phyloP scores from a whole-genome alignment of 2,329 filamentous ascomycete genomes.

The Diplocarpon mali region DNA sequence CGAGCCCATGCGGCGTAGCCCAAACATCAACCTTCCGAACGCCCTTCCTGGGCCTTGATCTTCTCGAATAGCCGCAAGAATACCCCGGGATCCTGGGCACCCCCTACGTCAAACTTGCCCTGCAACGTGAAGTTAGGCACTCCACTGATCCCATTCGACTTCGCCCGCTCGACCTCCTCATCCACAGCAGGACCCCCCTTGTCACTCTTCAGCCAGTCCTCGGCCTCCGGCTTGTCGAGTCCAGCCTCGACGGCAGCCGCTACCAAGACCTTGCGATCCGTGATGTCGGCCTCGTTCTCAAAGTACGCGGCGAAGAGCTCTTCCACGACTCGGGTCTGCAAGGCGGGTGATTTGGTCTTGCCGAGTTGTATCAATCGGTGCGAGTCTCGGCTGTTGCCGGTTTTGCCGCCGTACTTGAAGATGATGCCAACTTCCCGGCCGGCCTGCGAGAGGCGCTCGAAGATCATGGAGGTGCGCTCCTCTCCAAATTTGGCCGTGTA shows the following conservation, averaged over 20 bases:
- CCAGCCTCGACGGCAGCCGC: constrained; percentile 43
- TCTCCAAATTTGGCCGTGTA: constrained; percentile 55
- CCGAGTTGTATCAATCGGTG: constrained; percentile 67
- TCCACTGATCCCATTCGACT: constrained; percentile 43
- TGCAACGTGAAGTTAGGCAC: constrained; percentile 72
- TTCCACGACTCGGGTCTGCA: constrained; percentile 49
- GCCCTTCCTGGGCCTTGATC: constrained; percentile 30
- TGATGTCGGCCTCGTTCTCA: constrained; percentile 53
- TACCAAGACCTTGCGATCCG: constrained; percentile 40
- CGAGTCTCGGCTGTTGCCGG: constrained; percentile 68
- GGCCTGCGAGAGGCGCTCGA: constrained; percentile 42
- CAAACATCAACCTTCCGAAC: constrained; percentile 11
- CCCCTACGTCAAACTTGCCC: constrained; percentile 52
- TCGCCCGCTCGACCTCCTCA: constrained; percentile 26
- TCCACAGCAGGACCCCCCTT: constrained; percentile 38
- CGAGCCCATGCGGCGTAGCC: not conserved
- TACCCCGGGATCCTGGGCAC: constrained; percentile 57
- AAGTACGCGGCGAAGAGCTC: constrained; percentile 57
- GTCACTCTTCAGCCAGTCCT: constrained; percentile 41
- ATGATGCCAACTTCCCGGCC: constrained; percentile 58
- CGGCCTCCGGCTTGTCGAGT: constrained; percentile 40
- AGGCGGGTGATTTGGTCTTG: constrained; percentile 37
- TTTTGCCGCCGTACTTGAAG: constrained; percentile 60
- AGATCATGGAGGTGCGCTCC: constrained; percentile 46
- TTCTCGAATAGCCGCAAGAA: constrained; percentile 57